A percentile compares a stretch with the other conserved stretches of the same genome.
Evolutionary conservation across 805 yeast species (phyloP).

Genomic region (Maudiozyma barnettii): DNA sequence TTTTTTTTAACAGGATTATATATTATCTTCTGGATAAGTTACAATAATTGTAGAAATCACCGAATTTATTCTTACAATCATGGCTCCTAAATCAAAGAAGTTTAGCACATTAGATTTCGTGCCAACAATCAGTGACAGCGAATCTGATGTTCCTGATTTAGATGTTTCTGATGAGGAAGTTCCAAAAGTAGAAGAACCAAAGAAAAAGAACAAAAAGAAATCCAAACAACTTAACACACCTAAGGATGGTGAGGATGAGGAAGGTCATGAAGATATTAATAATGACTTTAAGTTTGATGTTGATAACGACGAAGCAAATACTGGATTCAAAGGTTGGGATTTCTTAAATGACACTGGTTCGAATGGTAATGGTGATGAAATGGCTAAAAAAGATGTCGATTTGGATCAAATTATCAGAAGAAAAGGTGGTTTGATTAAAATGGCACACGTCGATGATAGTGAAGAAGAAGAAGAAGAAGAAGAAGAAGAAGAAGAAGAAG

Average conservation of each 20-base stretch:
- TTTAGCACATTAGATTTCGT: slow-evolving; percentile 38
- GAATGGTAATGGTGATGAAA: slow-evolving; percentile 8
- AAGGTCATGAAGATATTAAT: slow-evolving; percentile 48
- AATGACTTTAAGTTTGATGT: slow-evolving; percentile 65
- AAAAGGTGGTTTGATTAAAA: slow-evolving; percentile 65
- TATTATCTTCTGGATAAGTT: too few species aligned
- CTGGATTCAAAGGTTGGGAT: slow-evolving; percentile 73
- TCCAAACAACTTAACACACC: slow-evolving; percentile 19
- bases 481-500: slow-evolving; percentile 38
- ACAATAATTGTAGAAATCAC: too few species aligned
- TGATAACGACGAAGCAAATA: slow-evolving; percentile 37
- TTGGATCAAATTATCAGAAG: slow-evolving; percentile 78
- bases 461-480: slow-evolving; percentile 37
- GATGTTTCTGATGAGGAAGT: slow-evolving; percentile 40
- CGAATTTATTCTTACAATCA: neutral
- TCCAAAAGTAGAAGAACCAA: slow-evolving; percentile 15
- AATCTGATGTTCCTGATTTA: slow-evolving; percentile 51
- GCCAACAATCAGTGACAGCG: slow-evolving; percentile 69
- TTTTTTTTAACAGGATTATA: neutral
- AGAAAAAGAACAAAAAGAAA: slow-evolving; percentile 17
- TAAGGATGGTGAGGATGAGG: slow-evolving; percentile 25
- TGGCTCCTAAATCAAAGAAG: slow-evolving; percentile 7
- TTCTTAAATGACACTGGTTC: slow-evolving; percentile 40
- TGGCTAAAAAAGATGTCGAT: slow-evolving; percentile 56
- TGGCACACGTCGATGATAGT: slow-evolving; percentile 38